Evolutionary conservation across 2,329 filamentous ascomycete genomes (phyloP), one percentile per base, ranked within the genome.

Genomic region (Colletotrichum siamense): DNA sequence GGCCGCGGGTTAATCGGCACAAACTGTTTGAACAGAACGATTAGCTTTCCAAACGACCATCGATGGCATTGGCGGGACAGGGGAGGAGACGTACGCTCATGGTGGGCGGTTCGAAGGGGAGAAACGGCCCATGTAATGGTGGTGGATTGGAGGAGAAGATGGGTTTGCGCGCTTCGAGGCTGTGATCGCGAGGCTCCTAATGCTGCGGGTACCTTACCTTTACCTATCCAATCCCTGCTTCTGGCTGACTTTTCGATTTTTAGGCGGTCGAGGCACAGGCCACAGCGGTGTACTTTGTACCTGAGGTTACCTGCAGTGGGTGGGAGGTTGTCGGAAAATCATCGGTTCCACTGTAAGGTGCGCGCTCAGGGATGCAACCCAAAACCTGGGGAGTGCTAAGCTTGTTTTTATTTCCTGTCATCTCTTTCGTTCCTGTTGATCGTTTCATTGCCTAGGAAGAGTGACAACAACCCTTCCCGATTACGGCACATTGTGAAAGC

Each of bases 1-100:
- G 97, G 97, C 86, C 96, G 95, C 83, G 97, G 97, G 91, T 99
- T 99, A 83, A 99, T 90, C 79, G 97, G 97, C 85, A 98, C 94
- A 88, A 98, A 98, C 92, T 94, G 77, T 34, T 13, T 55, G n/a
- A 59, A 15, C 3, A 49, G 4, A 15, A 67, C 22, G 9, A 30
- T 69, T 16, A 72, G 61, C 63, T 28, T 16, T 52, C 6, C 8
- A 2, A 52, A 5, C 10, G n/a, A 52, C 6, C 44, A 49, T 36
- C 5, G 4, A 16, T 24, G 16, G 28, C 15, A 59, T 24, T 52
- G 28, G 24, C 2, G 15, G 13, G 4, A 10, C 30, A 34, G 26
- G 22, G 34, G 16, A 7, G 57, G 61, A 36, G 9, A 12, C 82
- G 79, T 79, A 84, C 83, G 83, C 83, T 85, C 83, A 85, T 85